Percentiles rank a stretch among this genome's conserved stretches.
Evolutionary conservation across 2,329 filamentous ascomycete species (phyloP).

Genomic region (Colletotrichum ledebouriae): DNA sequence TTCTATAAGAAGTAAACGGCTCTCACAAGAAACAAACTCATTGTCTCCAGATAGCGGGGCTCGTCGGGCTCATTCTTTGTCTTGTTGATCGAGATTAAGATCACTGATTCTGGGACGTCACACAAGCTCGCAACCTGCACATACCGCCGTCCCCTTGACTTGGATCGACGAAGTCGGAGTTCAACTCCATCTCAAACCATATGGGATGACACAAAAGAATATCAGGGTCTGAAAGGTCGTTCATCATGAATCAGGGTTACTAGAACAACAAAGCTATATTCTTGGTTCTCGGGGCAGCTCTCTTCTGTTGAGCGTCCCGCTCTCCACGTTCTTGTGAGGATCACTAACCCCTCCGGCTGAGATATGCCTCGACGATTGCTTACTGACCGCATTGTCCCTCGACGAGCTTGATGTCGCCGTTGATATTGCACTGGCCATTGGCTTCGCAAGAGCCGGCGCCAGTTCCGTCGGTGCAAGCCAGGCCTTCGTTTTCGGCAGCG

Average conservation of each 20-base stretch:
- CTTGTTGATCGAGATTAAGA: too few species aligned
- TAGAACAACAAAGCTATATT: background rate
- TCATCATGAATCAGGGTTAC: slow-evolving; percentile 8
- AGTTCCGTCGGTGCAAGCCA: slow-evolving; percentile 34
- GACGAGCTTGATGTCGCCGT: slow-evolving; percentile 18
- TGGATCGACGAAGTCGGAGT: too few species aligned
- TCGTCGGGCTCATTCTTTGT: too few species aligned
- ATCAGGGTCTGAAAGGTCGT: background rate
- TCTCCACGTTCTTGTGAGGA: background rate
- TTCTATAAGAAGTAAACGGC: too few species aligned
- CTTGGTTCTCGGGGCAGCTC: too few species aligned
- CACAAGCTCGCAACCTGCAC: too few species aligned
- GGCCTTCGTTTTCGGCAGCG: slow-evolving; percentile 31
- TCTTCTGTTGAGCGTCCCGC: background rate
- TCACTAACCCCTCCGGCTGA: background rate
- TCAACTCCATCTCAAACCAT: background rate
- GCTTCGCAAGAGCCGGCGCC: slow-evolving; percentile 31
- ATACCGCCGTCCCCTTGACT: too few species aligned
- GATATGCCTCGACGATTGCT: background rate
- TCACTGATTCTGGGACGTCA: too few species aligned
- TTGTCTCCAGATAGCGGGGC: too few species aligned
- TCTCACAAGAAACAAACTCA: too few species aligned
- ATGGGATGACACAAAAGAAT: background rate
- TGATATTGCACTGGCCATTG: slow-evolving; percentile 35
- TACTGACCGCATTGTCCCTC: slow-evolving; percentile 35